Evolutionary conservation across 176 grass and related monocot genomes (phyloP), one percentile per base, ranked within the genome.

Genomic region (Ampelocalamus luodianensis): DNA sequence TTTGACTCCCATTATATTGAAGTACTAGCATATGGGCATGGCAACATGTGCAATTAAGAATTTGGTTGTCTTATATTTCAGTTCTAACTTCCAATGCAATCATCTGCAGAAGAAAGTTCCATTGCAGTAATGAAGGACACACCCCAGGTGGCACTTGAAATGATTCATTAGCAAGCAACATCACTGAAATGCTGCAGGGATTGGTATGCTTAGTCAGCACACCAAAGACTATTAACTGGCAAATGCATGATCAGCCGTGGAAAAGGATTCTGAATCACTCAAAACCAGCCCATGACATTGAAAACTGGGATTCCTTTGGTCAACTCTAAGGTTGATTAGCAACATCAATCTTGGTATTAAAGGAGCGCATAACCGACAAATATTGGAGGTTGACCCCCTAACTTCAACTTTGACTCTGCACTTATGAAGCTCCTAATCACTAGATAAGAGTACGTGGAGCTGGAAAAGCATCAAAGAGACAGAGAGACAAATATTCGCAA

Each of bases 31-130:
- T 46, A 46, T 64, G 42, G 69, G 80, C 12, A 79, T 80, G 76
- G 85, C 61, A 84, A 24, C 86, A 92, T 92, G 90, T 85, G 82
- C 86, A 82, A 85, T 85, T 92, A 88, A 92, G 82, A 43, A 88
- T 82, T 88, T 88, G 44, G 77, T 46, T 88, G 78, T 85, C 86
- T 78, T 82, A 42, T 80, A 85, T 78, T 83, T 71, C 80, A 91
- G 75, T 72, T 87, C 80, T 70, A 87, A 84, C 85, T 84, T 91
- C 80, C 69, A 87, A 8, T 83, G 69, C 81, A 87, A 91, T 87
- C 69, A 91, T 91, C 61, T 87, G 48, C 61, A 75, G 62, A 84
- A 84, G 68, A 73, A 59, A 84, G 80, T 63, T 80, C 65, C 76
- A 43, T 59, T 24, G 68, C 70, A 46, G 67, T 18, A 65, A 24